These are phyloP conservation scores for Leucoagaricus sp. DNA, from an alignment of 1,284 basidiomycete species.

Conservation along the genomic window DNA sequence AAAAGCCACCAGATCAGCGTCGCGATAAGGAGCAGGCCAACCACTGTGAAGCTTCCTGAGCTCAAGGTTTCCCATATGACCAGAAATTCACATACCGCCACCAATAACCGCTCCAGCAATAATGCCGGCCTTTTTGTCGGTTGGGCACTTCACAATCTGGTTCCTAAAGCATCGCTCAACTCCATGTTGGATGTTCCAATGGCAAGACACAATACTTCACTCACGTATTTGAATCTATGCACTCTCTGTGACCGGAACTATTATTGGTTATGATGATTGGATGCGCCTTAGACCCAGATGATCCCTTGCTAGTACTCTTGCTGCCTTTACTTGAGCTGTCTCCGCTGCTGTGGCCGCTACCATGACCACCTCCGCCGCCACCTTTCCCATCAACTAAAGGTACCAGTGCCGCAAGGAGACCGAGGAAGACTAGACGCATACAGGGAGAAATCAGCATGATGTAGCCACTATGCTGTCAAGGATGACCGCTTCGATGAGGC, in stretches of 20 bases:
- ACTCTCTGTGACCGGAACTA: neutral
- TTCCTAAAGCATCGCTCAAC: neutral
- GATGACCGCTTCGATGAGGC: too few species aligned
- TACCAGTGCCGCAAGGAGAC: neutral
- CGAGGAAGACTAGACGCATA: neutral
- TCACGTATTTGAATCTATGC: conserved; percentile 9
- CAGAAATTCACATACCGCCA: neutral
- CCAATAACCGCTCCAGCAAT: conserved; percentile 1
- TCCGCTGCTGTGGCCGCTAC: neutral
- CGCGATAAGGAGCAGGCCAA: neutral
- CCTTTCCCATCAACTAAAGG: conserved; percentile 10
- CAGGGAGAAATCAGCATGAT: neutral
- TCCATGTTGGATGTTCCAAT: neutral
- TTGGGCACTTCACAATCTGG: conserved; percentile 9
- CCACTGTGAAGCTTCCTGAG: neutral
- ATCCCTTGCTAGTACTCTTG: too few species aligned
- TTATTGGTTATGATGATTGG: neutral
- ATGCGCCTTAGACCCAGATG: neutral
- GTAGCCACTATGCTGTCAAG: too few species aligned
- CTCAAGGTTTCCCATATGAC: neutral
- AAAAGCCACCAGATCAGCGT: neutral
- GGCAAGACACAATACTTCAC: neutral
- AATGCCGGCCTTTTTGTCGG: neutral
- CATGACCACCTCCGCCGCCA: conserved; percentile 6
- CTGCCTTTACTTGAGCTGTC: neutral